phyloP scores from a whole-genome alignment of 306 rosid species.

The Hippophae tibetana region DNA sequence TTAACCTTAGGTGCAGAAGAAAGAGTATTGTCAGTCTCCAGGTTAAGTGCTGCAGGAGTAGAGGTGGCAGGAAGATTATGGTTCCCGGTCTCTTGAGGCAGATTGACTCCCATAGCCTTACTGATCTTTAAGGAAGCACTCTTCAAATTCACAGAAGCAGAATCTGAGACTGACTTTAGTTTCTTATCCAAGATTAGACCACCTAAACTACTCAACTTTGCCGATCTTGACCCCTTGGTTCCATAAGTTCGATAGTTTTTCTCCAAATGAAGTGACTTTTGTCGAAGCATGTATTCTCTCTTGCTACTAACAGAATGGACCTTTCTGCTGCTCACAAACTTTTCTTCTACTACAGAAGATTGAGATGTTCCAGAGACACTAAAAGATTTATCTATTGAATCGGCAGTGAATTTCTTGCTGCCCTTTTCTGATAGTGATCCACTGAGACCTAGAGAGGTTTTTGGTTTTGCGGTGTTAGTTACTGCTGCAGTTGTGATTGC shows the following conservation, averaged over 20 bases:
- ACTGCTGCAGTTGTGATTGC: slow-evolving; percentile 28
- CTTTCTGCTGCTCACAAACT: slow-evolving; percentile 41
- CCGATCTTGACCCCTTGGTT: slow-evolving; percentile 65
- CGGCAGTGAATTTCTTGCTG: slow-evolving; percentile 27
- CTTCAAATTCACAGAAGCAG: slow-evolving; percentile 55
- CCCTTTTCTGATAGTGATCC: slow-evolving; percentile 39
- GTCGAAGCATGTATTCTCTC: slow-evolving; percentile 78
- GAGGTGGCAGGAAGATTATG: slow-evolving; percentile 40
- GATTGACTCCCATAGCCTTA: slow-evolving; percentile 56
- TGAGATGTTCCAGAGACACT: slow-evolving; percentile 38
- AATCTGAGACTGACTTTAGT: slow-evolving; percentile 55
- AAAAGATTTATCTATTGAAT: slow-evolving; percentile 35
- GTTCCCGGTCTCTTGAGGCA: slow-evolving; percentile 42
- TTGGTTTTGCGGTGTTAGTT: slow-evolving; percentile 24
- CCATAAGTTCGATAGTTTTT: slow-evolving; percentile 62
- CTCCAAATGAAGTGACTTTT: slow-evolving; percentile 67
- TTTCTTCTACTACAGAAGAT: slow-evolving; percentile 47
- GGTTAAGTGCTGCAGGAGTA: slow-evolving; percentile 25
- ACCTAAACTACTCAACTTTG: slow-evolving; percentile 53
- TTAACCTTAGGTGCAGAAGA: slow-evolving; percentile 27
- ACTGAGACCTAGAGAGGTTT: slow-evolving; percentile 29
- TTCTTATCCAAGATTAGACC: slow-evolving; percentile 69
- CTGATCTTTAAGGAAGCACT: slow-evolving; percentile 61
- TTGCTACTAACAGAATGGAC: slow-evolving; percentile 44
- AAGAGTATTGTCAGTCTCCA: slow-evolving; percentile 30